These are phyloP conservation scores for Phaffia rhodozyma DNA, from an alignment of 1,284 basidiomycete species.

Conservation along the genomic window DNA sequence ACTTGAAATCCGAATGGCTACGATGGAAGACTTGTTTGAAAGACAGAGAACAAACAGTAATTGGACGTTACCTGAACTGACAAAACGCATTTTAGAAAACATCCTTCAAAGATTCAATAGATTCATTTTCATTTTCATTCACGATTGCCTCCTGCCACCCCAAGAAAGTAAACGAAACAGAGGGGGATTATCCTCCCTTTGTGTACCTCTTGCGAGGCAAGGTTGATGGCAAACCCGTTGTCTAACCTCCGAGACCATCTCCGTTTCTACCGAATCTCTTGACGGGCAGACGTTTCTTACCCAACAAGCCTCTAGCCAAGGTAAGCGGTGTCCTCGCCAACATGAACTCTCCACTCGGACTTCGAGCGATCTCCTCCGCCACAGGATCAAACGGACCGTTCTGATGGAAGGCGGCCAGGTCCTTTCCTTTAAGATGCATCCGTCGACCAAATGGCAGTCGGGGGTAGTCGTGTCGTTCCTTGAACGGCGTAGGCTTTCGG, in stretches of 20 bases:
- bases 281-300: slow-evolving; percentile 9
- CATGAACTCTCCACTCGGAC: slow-evolving; percentile 6
- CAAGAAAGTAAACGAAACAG: no score
- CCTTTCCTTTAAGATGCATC: neutral
- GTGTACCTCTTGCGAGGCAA: no score
- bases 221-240: neutral
- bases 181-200: no score
- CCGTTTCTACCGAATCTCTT: slow-evolving; percentile 1
- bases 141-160: no score
- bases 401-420: neutral
- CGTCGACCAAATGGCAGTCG: slow-evolving; percentile 5
- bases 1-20: no score
- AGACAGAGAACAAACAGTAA: no score
- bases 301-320: neutral
- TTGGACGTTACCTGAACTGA: no score
- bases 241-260: slow-evolving; percentile 16
- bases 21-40: no score
- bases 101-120: no score
- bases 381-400: neutral
- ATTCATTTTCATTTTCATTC: no score
- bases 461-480: slow-evolving; percentile 9
- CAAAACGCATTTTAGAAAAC: no score
- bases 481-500: slow-evolving; percentile 7
- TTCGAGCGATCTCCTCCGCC: neutral
- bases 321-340: slow-evolving; percentile 2